A percentile compares a stretch with the other conserved stretches of the same genome.
phyloP scores from a whole-genome alignment of 495 filamentous ascomycete genomes.

The Neurospora tetrasperma region DNA sequence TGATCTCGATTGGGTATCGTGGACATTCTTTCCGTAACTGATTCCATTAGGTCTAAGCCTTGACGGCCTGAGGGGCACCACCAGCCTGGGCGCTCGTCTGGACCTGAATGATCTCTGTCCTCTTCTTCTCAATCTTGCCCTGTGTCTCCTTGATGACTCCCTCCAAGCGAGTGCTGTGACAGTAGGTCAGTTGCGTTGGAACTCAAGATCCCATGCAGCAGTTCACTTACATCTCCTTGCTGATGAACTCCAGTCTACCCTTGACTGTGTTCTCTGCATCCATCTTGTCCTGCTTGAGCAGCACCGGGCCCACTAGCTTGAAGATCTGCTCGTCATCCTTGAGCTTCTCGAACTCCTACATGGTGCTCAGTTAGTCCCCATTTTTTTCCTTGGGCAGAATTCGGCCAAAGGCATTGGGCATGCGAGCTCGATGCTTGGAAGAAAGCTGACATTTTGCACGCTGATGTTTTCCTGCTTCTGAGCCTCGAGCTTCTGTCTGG shows the following conservation, averaged over 20 bases:
- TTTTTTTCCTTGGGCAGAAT: not conserved
- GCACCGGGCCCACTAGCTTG: conserved; percentile 85
- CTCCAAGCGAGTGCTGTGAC: conserved; percentile 67
- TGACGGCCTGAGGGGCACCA: conserved; percentile 9
- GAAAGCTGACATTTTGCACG: conserved; percentile 59
- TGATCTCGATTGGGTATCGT: not conserved
- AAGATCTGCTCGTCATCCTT: conserved; percentile 79
- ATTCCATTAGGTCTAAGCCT: conserved; percentile 8
- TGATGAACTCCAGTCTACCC: conserved; percentile 81
- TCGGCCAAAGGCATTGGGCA: not conserved
- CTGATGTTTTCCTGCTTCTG: conserved; percentile 86
- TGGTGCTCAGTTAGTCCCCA: not conserved
- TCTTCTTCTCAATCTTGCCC: conserved; percentile 73
- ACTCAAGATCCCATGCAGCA: not conserved
- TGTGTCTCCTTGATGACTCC: conserved; percentile 68
- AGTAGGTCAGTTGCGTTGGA: conserved; percentile 5
- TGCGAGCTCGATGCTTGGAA: not conserved
- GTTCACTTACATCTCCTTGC: conserved; percentile 70
- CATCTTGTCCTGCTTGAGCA: conserved; percentile 84
- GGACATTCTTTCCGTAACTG: not conserved
- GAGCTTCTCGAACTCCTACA: conserved; percentile 69
- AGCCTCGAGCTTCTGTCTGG: conserved; percentile 88
- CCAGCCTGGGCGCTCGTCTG: conserved; percentile 34
- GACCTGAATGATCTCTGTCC: conserved; percentile 38
- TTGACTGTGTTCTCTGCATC: conserved; percentile 87